A percentile compares a stretch with the other conserved stretches of the same genome.
Conservation (phyloP, 2,329 filamentous ascomycete species). For the Verticillium albo-atrum region DNA sequence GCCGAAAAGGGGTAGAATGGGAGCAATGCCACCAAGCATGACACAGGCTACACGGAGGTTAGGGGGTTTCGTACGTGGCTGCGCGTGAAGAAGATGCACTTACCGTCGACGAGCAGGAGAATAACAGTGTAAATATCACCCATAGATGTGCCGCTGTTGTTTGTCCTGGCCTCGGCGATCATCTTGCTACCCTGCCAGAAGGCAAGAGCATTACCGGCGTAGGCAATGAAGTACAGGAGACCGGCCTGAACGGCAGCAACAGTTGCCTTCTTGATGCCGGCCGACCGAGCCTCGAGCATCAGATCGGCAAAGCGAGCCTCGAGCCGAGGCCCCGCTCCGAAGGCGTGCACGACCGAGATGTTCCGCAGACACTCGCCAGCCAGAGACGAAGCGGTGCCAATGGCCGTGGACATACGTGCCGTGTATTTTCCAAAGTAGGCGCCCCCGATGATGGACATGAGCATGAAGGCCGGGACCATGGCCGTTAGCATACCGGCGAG, state of each 20-base stretch:
- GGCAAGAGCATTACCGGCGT: conserved; percentile 58
- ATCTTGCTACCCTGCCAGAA: conserved; percentile 59
- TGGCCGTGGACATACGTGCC: conserved; percentile 43
- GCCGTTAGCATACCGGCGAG: conserved; percentile 62
- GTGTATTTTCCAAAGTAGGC: conserved; percentile 49
- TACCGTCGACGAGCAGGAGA: conserved; percentile 47
- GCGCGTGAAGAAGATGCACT: conserved; percentile 10
- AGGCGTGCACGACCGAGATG: conserved; percentile 58
- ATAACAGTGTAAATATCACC: conserved; percentile 52
- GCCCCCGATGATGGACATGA: conserved; percentile 53
- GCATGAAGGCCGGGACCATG: conserved; percentile 56
- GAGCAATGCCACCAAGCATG: conserved; percentile 54
- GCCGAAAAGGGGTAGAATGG: conserved; percentile 53
- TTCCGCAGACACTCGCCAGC: conserved; percentile 59
- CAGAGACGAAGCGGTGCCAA: conserved; percentile 56
- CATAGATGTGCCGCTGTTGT: conserved; percentile 29
- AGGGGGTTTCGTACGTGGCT: neutral
- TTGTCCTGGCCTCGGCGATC: conserved; percentile 22
- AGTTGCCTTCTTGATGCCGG: conserved; percentile 52
- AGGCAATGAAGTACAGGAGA: conserved; percentile 63
- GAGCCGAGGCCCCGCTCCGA: conserved; percentile 53
- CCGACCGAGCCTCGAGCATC: conserved; percentile 37
- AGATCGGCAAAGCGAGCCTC: conserved; percentile 46
- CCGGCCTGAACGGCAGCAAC: conserved; percentile 53
- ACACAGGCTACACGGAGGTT: conserved; percentile 37